Base-by-base conservation (phyloP, 306 rosid species). In the Cucurbita ficifolia region DNA sequence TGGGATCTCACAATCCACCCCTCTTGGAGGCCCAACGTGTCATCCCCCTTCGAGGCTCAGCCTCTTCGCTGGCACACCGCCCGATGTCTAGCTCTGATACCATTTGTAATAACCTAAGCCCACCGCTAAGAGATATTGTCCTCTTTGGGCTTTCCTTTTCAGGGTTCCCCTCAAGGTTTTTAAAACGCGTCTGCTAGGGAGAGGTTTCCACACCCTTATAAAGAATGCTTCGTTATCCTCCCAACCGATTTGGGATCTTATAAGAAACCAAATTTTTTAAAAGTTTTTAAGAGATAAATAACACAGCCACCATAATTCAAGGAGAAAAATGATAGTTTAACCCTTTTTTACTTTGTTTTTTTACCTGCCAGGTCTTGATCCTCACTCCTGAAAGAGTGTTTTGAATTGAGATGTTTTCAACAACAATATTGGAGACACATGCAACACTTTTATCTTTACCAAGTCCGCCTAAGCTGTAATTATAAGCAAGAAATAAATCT, bases 341-440 rank as follows among this genome's bases (percentile, higher is more conserved):
- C 21, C 36, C 52, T 48, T 59, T 59, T 33, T 14, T 1, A 2
- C 6, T 22, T 24, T 0, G 6, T 5, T 9, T 33, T 18, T 4
- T 62, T 87, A 93, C 98, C 98, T 89, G 98, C 98, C 98, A 94
- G 21, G 98, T 94, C 78, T 94, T 94, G 80, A 94, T 90, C 83
- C 98, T 83, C 38, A 88, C 95, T 75, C 97, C 98, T 60, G 85
- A 87, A 42, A 86, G 84, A 21, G 98, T 85, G 82, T 87, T 86
- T 75, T 81, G 86, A 82, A 94, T 80, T 72, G 87, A 77, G 71
- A 87, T 75, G 76, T 94, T 87, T 38, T 89, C 81, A 65, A 94
- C 88, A 45, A 82, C 72, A 63, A 94, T 81, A 76, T 89, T 86
- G 71, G 97, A 89, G 17, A 94, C 98, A 76, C 98, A 94, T 45